phyloP scores from a whole-genome alignment of 352 stramenopile species.

The Hyaloperonospora brassicae region DNA sequence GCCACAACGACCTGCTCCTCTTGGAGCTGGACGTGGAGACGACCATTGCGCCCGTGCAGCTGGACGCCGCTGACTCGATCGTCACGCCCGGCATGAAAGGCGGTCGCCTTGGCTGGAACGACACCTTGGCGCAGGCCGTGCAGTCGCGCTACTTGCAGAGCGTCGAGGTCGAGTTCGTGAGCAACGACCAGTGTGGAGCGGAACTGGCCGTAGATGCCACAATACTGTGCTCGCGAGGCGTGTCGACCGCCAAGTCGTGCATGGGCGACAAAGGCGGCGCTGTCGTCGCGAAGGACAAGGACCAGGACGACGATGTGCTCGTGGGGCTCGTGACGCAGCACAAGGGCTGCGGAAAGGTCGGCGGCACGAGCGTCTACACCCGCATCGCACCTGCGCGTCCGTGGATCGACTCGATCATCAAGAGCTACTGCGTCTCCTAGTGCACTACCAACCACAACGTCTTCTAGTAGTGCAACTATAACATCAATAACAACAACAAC shows the following conservation, averaged over 20 bases:
- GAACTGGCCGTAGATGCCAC: conserved; percentile 26
- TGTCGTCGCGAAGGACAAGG: conserved; percentile 27
- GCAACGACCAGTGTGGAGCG: conserved; percentile 29
- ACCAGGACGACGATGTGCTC: conserved; percentile 18
- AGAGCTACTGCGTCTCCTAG: conserved; percentile 22
- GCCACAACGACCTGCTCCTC: conserved; percentile 46
- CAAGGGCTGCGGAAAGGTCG: conserved; percentile 31
- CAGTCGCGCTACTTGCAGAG: conserved; percentile 34
- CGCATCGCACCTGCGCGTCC: conserved; percentile 36
- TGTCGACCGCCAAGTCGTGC: conserved; percentile 37
- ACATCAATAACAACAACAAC: too few relatives aligned
- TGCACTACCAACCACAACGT: neutral
- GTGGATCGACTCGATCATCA: conserved; percentile 40
- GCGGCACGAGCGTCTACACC: conserved; percentile 47
- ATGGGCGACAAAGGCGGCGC: conserved; percentile 52
- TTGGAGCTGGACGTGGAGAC: conserved; percentile 34
- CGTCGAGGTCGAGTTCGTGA: conserved; percentile 39
- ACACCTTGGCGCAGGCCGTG: conserved; percentile 26
- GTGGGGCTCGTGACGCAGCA: conserved; percentile 52
- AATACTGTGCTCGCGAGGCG: conserved; percentile 50
- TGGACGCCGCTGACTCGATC: conserved; percentile 28
- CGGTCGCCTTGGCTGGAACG: conserved; percentile 36
- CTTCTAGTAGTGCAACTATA: too few relatives aligned
- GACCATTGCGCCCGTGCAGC: conserved; percentile 25
- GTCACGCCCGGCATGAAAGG: conserved; percentile 24